phyloP scores from a whole-genome alignment of 768 basidiomycete species.

The Tricholoma furcatifolium region DNA sequence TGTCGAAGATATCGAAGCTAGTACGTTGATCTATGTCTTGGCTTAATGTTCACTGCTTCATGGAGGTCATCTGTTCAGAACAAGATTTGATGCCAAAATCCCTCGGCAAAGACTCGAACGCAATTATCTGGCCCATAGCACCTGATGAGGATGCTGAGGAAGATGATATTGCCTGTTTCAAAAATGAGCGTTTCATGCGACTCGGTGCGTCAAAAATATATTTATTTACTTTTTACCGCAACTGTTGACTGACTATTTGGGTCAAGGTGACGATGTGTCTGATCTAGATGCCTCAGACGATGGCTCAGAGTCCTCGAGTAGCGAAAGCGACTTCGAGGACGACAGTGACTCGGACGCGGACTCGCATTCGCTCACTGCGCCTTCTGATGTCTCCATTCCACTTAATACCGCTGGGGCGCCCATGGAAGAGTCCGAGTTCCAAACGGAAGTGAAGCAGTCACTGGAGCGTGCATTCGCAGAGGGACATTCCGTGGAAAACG shows the following conservation, averaged over 20 bases:
- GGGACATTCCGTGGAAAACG: constrained; percentile 89
- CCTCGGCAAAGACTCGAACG: constrained; percentile 73
- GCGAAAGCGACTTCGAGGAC: constrained; percentile 43
- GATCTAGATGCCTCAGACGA: constrained; percentile 64
- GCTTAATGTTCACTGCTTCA: not conserved
- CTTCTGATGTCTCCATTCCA: constrained; percentile 48
- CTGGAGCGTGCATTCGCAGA: constrained; percentile 92
- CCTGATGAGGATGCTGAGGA: constrained; percentile 64
- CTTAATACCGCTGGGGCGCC: constrained; percentile 37
- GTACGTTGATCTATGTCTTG: constrained; percentile 37
- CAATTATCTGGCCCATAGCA: constrained; percentile 75
- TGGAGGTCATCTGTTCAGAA: constrained; percentile 32
- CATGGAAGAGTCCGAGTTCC: constrained; percentile 68
- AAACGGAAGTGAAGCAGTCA: constrained; percentile 73
- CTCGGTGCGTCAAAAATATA: constrained; percentile 45
- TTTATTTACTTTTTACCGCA: no score
- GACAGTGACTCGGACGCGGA: constrained; percentile 37
- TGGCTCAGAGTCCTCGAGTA: constrained; percentile 56
- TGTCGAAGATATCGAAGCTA: constrained; percentile 63
- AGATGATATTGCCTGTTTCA: constrained; percentile 58
- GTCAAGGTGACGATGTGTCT: constrained; percentile 68
- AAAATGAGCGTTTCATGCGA: constrained; percentile 73
- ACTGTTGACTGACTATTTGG: constrained; percentile 27
- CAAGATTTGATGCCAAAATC: constrained; percentile 44
- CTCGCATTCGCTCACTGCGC: constrained; percentile 36